Evolutionary conservation across 2,329 filamentous ascomycete species (phyloP), one percentile per base, ranked within the genome.

Genomic region (Amauroascus niger): DNA sequence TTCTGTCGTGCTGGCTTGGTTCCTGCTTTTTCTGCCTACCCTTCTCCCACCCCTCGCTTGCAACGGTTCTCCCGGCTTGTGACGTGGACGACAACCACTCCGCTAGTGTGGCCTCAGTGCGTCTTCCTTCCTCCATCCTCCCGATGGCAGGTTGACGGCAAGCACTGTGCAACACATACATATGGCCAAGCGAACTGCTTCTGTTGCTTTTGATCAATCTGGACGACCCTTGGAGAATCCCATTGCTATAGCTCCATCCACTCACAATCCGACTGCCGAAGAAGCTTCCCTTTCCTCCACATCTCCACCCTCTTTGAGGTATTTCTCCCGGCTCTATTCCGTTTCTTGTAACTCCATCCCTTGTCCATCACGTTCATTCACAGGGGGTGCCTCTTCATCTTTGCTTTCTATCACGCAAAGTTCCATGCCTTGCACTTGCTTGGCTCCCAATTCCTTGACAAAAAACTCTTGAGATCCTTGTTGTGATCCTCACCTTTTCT

Each of bases 161-260:
- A 30, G 53, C 55, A 47, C 55, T 46, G 56, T 57, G 50, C 55
- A 54, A 65, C 57, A 65, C 61, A 63, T 67, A 72, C 70, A 68
- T 72, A 74, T 74, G 71, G 71, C 70, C 68, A 72, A 69, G 63
- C 70, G 68, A 70, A 70, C 66, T 67, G 66, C 68, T 64, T 67
- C 66, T 65, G 61, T 63, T 67, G 66, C 69, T 40, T 28, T 53
- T 64, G 68, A 67, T 62, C 69, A 72, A 67, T 67, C 58, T 56
- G 57, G 49, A 57, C 57, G 53, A 46, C 46, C 49, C 47, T 46
- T 49, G 45, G 67, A 72, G 66, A 67, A 69, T 65, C 63, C 65
- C 55, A 57, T 59, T 49, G 59, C 62, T 53, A 60, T 62, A 58
- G 62, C 67, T 58, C 60, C 41, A 18, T 40, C 50, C 44, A 11